Percentiles rank a stretch among this genome's conserved stretches.
Evolutionary conservation across 345 rosid species (phyloP).

Genomic region (Microcos paniculata): DNA sequence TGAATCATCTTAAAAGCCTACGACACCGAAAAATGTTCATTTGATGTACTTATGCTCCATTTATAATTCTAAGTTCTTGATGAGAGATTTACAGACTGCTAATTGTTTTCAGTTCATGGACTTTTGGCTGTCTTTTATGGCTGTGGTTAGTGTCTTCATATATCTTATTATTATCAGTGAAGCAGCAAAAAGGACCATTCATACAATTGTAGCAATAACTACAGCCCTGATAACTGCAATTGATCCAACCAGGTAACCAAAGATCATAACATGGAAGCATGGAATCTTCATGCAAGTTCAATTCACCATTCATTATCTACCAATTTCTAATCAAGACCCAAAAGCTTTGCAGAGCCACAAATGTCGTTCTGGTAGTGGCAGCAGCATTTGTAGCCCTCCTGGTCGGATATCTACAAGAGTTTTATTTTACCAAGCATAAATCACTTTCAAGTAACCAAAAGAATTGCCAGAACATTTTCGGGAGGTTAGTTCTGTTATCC

Average conservation of each 20-base stretch:
- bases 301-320: neutral
- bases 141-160: neutral
- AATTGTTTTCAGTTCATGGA: neutral
- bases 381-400: neutral
- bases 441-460: too few relatives aligned
- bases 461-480: too few relatives aligned
- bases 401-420: neutral
- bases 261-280: neutral
- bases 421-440: neutral
- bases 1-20: neutral
- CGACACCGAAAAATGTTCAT: neutral
- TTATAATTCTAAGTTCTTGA: neutral
- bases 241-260: neutral
- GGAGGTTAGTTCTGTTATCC: too few relatives aligned
- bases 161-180: neutral
- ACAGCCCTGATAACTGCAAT: too few relatives aligned
- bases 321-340: neutral
- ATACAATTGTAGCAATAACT: too few relatives aligned
- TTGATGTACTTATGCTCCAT: neutral
- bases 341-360: neutral
- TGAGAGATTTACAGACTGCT: neutral
- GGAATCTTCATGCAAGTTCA: neutral
- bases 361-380: neutral
- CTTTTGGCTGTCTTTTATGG: neutral
- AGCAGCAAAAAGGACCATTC: neutral